Conservation (phyloP, 805 yeast genomes). For the Saccharomycopsis guyanensis region DNA sequence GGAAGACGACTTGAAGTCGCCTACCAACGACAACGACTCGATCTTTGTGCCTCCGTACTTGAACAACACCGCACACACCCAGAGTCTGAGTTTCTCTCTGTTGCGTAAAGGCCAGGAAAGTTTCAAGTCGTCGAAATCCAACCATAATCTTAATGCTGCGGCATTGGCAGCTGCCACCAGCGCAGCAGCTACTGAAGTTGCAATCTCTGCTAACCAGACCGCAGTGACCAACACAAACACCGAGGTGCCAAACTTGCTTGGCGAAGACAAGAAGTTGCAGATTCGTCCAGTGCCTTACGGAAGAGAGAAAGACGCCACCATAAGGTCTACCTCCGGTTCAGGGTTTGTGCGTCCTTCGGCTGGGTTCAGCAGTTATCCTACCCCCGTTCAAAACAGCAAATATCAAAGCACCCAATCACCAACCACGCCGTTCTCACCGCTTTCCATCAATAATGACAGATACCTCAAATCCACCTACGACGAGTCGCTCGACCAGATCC, state of each 20-base stretch:
- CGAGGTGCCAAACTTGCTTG: slow-evolving; percentile 4
- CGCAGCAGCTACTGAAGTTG: slow-evolving; percentile 15
- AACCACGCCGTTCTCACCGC: slow-evolving; percentile 14
- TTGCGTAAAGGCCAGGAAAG: slow-evolving; percentile 16
- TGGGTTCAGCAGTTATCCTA: not conserved
- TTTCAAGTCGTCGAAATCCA: slow-evolving; percentile 15
- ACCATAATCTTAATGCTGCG: slow-evolving; percentile 13
- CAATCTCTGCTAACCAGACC: not conserved
- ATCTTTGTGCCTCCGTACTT: slow-evolving; percentile 21
- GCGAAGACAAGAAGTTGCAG: slow-evolving; percentile 6
- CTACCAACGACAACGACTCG: slow-evolving; percentile 4
- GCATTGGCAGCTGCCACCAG: slow-evolving; percentile 17
- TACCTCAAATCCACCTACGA: slow-evolving; percentile 16
- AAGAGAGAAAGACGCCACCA: slow-evolving; percentile 2
- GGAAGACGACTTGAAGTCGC: slow-evolving; percentile 4
- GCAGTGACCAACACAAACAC: not conserved
- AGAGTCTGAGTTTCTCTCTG: slow-evolving; percentile 15
- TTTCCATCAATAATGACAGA: slow-evolving; percentile 15
- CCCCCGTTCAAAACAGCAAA: not conserved
- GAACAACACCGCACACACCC: slow-evolving; percentile 21
- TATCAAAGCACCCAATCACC: slow-evolving; percentile 5
- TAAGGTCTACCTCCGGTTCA: slow-evolving; percentile 11
- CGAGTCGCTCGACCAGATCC: slow-evolving; percentile 5
- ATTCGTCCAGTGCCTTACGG: slow-evolving; percentile 4
- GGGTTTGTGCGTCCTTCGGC: slow-evolving; percentile 1